Evolutionary conservation across 2,329 filamentous ascomycete species (phyloP).

Genomic region (Scortechinia acanthostroma): DNA sequence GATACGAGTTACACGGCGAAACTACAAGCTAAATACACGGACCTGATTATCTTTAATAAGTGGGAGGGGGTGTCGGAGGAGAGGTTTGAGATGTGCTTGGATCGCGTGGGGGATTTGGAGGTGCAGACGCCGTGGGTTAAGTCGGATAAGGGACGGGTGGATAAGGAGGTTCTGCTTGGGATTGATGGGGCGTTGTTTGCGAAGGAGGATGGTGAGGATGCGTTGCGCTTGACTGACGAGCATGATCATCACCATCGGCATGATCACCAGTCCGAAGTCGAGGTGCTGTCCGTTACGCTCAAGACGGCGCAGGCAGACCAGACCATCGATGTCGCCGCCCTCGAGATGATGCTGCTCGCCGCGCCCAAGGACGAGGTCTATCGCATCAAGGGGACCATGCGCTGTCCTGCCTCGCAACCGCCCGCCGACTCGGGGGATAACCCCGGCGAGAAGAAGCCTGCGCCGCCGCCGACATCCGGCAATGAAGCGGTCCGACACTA

Average conservation of each 20-base stretch:
- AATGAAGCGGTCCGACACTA: constrained; percentile 46
- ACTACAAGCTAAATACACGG: constrained; percentile 66
- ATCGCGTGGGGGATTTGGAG: constrained; percentile 61
- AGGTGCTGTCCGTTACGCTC: constrained; percentile 79
- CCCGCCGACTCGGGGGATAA: constrained; percentile 1
- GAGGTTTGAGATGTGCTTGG: constrained; percentile 55
- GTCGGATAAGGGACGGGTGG: constrained; percentile 68
- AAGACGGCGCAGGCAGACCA: constrained; percentile 29
- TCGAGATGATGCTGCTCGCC: constrained; percentile 56
- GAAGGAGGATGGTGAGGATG: constrained; percentile 28
- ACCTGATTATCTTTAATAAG: constrained; percentile 69
- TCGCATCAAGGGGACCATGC: constrained; percentile 73
- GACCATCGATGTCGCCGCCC: constrained; percentile 46
- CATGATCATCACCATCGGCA: constrained; percentile 25
- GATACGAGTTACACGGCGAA: constrained; percentile 67
- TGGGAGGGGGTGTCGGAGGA: constrained; percentile 59
- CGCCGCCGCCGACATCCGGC: no score
- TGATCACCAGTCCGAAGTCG: constrained; percentile 78
- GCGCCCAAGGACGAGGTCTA: constrained; percentile 92
- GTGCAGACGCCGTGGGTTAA: constrained; percentile 57
- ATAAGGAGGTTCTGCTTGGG: constrained; percentile 75
- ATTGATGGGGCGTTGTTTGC: constrained; percentile 74
- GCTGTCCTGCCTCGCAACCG: constrained; percentile 32
- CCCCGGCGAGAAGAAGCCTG: no score
- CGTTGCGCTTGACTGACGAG: background rate